Evolutionary conservation across 1,284 basidiomycete species (phyloP).

Genomic region (Sporisorium graminicola): DNA sequence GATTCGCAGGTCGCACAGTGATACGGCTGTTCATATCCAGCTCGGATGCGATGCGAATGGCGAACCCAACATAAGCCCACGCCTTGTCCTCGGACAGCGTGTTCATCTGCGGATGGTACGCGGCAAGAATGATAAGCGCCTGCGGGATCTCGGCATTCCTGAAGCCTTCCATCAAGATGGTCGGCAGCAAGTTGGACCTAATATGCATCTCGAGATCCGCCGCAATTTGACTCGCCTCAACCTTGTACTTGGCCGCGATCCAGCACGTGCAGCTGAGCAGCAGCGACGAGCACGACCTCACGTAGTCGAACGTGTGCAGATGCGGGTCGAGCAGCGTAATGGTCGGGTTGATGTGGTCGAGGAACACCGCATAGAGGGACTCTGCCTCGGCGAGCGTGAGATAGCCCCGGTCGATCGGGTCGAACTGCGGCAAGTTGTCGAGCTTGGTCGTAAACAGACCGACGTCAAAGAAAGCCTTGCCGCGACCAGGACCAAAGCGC

Average conservation of each 20-base stretch:
- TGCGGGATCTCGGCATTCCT: constrained; percentile 50
- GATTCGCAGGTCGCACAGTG: constrained; percentile 14
- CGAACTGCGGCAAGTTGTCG: constrained; percentile 44
- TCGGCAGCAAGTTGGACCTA: constrained; percentile 32
- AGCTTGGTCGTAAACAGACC: constrained; percentile 49
- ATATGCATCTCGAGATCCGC: constrained; percentile 46
- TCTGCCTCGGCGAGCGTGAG: constrained; percentile 42
- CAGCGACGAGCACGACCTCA: constrained; percentile 44
- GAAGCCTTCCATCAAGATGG: constrained; percentile 50
- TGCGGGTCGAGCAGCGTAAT: constrained; percentile 56
- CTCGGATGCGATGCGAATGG: constrained; percentile 54
- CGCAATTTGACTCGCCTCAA: constrained; percentile 38
- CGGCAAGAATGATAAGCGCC: constrained; percentile 43
- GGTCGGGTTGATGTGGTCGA: constrained; percentile 49
- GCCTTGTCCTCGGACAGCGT: constrained; percentile 48
- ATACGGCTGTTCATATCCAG: constrained; percentile 55
- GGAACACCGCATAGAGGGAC: constrained; percentile 40
- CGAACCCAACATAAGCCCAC: constrained; percentile 52
- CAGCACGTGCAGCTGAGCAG: constrained; percentile 49
- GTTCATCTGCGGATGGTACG: constrained; percentile 53
- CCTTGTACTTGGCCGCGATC: constrained; percentile 48
- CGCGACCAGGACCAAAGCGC: constrained; percentile 42
- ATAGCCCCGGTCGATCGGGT: constrained; percentile 48
- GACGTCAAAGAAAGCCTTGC: constrained; percentile 48
- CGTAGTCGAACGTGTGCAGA: constrained; percentile 53